These are phyloP conservation scores for Sanghuangporus sanghuang DNA, from an alignment of 1,284 basidiomycete species.

Conservation along the genomic window DNA sequence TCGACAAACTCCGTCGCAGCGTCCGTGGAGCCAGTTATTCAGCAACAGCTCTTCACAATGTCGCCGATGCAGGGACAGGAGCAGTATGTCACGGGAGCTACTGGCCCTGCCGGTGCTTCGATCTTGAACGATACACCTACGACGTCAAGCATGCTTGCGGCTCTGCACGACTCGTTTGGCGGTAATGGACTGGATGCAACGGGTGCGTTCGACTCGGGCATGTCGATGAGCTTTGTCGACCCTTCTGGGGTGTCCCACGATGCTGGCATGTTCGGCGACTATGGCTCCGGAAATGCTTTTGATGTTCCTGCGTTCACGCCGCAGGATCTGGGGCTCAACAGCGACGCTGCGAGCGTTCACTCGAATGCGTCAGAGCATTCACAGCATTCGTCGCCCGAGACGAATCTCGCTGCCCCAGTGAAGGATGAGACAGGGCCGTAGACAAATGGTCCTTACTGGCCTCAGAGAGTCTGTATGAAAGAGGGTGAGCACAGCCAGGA, in stretches of 20 bases:
- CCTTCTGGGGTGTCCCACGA: conserved; percentile 56
- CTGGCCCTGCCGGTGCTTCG: conserved; percentile 34
- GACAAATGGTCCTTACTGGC: not conserved
- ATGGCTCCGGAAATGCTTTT: conserved; percentile 52
- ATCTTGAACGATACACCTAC: conserved; percentile 72
- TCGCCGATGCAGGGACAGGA: conserved; percentile 81
- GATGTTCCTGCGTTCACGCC: conserved; percentile 61
- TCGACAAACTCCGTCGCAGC: conserved; percentile 86
- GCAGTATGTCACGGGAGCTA: conserved; percentile 53
- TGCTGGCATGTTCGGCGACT: conserved; percentile 44
- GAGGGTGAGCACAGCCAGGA: no score
- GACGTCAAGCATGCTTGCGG: conserved; percentile 82
- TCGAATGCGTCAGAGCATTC: conserved; percentile 8
- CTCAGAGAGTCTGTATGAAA: no score
- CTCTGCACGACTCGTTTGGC: conserved; percentile 68
- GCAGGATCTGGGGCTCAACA: conserved; percentile 57
- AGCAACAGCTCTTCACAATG: conserved; percentile 76
- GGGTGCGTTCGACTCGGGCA: conserved; percentile 55
- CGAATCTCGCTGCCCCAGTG: conserved; percentile 31
- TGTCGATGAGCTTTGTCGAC: conserved; percentile 35
- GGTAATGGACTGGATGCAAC: conserved; percentile 55
- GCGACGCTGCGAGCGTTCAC: conserved; percentile 30
- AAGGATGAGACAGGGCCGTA: conserved; percentile 38
- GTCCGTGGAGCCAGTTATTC: conserved; percentile 84
- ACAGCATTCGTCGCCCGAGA: conserved; percentile 27